Evolutionary conservation across 805 yeast species (phyloP).

Genomic region (Zygosaccharomyces rouxii): DNA sequence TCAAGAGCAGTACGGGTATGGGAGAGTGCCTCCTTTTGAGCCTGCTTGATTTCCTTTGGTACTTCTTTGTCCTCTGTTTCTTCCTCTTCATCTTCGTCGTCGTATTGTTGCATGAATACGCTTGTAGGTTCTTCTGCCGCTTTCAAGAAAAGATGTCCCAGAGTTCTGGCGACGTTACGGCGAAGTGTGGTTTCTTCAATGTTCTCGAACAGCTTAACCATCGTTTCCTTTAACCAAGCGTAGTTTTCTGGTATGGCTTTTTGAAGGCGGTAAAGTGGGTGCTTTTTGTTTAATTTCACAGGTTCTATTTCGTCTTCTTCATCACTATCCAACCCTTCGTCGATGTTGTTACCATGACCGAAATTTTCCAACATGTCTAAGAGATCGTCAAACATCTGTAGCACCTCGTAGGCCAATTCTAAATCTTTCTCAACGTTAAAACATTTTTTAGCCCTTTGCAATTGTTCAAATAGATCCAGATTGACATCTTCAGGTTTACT

Average conservation of each 20-base stretch:
- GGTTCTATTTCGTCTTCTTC: slow-evolving; percentile 40
- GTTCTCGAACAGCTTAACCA: slow-evolving; percentile 21
- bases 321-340: slow-evolving; percentile 59
- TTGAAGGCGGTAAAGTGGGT: slow-evolving; percentile 50
- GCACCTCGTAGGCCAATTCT: slow-evolving; percentile 45
- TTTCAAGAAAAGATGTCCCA: slow-evolving; percentile 61
- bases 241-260: slow-evolving; percentile 42
- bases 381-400: slow-evolving; percentile 61
- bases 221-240: slow-evolving; percentile 42
- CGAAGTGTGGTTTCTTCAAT: slow-evolving; percentile 28
- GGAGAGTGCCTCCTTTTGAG: slow-evolving; percentile 47
- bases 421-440: slow-evolving; percentile 41
- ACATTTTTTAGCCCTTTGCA: slow-evolving; percentile 44
- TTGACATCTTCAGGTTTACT: slow-evolving; percentile 27
- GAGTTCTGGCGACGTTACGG: slow-evolving; percentile 42
- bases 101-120: slow-evolving; percentile 55
- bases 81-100: slow-evolving; percentile 39
- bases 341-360: slow-evolving; percentile 49
- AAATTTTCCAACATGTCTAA: slow-evolving; percentile 64
- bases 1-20: slow-evolving; percentile 51
- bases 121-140: slow-evolving; percentile 60
- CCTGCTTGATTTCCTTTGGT: slow-evolving; percentile 32
- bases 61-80: slow-evolving; percentile 22
- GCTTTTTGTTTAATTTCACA: slow-evolving; percentile 41
- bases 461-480: slow-evolving; percentile 37